Evolutionary conservation across 1,284 basidiomycete species (phyloP), one percentile per base, ranked within the genome.

Genomic region (Lentinus polychrous): DNA sequence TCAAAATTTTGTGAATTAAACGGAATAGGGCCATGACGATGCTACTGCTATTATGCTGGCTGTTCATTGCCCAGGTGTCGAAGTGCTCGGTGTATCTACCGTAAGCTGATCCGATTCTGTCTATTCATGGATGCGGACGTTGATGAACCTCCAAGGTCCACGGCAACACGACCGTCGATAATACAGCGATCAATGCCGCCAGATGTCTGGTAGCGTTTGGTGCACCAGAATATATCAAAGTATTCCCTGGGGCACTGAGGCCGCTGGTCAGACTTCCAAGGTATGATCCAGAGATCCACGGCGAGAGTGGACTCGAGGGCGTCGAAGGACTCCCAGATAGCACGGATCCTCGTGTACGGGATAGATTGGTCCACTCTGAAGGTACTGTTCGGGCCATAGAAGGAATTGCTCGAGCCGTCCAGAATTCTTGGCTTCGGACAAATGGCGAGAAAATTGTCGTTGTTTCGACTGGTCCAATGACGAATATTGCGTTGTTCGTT

Each of bases 401-500:
- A 39, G 89, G 79, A 3, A 81, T 92, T 67, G 72, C 78, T 0
- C 59, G 60, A n/a, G 71, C 76, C 2, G 67, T 91, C 46, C 74
- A 66, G 48, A 57, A 71, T 2, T 67, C 68, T 0, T 84, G 81
- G 81, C 71, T 75, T 6, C 64, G 66, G 11, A 79, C 81, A 1
- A 52, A 58, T 2, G 83, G 81, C 0, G 56, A 65, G 33, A 78
- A 83, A 61, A 73, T 86, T 4, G 76, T 78, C 1, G 57, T 93
- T 3, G 74, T 90, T 1, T 87, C 89, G 0, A 81, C 76, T 4
- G 90, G 90, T 0, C 84, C 89, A 2, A 79, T 89, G 78, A 92
- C 90, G n/a, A 93, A 93, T 56, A 72, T 88, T 33, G 90, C 86
- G 0, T 66, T 91, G 1, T 90, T 92, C 59, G 72, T 86, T 15